Evolutionary conservation across 768 basidiomycete species (phyloP).

Genomic region (Xerocomus potaroensis): DNA sequence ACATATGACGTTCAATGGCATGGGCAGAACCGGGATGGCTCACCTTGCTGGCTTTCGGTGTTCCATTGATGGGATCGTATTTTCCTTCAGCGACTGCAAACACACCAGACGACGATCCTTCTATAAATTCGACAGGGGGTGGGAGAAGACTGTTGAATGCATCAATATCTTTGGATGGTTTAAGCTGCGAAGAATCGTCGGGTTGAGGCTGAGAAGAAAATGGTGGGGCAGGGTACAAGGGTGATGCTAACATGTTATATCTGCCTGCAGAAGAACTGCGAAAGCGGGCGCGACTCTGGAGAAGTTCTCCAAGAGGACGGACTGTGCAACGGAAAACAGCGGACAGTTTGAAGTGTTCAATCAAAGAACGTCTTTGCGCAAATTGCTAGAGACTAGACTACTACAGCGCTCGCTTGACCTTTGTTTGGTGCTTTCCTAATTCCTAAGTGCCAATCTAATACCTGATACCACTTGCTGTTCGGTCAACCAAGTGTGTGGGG

Average conservation of each 20-base stretch:
- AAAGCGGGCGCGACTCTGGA: slow-evolving; percentile 2
- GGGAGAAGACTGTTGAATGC: slow-evolving; percentile 75
- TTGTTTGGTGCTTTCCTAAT: not conserved
- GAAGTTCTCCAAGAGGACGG: slow-evolving; percentile 5
- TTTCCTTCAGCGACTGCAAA: slow-evolving; percentile 69
- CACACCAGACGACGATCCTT: slow-evolving; percentile 76
- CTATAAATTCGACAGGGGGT: slow-evolving; percentile 78
- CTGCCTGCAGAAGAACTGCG: slow-evolving; percentile 5
- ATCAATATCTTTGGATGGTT: slow-evolving; percentile 67
- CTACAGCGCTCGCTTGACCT: not conserved
- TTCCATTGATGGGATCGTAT: slow-evolving; percentile 77
- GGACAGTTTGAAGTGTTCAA: slow-evolving; percentile 17
- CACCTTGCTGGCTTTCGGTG: slow-evolving; percentile 53
- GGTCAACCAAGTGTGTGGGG: no score
- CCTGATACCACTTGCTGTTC: no score
- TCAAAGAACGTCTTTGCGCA: no score
- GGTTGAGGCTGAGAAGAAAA: slow-evolving; percentile 48
- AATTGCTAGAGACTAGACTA: no score
- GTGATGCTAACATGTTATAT: slow-evolving; percentile 62
- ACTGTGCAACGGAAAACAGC: slow-evolving; percentile 9
- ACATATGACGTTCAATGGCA: slow-evolving; percentile 2
- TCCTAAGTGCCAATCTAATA: no score
- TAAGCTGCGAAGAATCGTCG: slow-evolving; percentile 53
- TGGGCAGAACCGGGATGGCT: slow-evolving; percentile 16
- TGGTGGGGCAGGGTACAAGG: slow-evolving; percentile 50